Evolutionary conservation across 495 filamentous ascomycete species (phyloP).

Genomic region (Aspergillus saccharolyticus): DNA sequence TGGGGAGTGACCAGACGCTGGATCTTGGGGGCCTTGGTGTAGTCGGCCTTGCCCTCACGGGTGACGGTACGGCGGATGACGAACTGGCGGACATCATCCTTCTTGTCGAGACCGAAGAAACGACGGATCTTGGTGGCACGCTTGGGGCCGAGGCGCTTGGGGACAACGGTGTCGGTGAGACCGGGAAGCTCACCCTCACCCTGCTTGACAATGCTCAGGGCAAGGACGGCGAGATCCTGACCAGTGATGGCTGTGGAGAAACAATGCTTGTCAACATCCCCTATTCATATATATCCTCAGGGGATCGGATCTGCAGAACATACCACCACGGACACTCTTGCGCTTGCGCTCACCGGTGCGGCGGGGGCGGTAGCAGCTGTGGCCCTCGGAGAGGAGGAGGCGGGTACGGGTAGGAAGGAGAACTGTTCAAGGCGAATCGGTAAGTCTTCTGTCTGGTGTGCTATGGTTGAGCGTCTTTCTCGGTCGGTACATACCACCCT

Average conservation of each 20-base stretch:
- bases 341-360: slow-evolving; percentile 97
- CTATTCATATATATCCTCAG: background rate
- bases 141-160: slow-evolving; percentile 98
- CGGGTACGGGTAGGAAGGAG: slow-evolving; percentile 96
- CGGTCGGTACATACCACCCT: slow-evolving; percentile 62
- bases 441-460: slow-evolving; percentile 25
- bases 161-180: slow-evolving; percentile 91
- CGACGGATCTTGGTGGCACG: slow-evolving; percentile 97
- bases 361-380: slow-evolving; percentile 92
- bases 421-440: slow-evolving; percentile 31
- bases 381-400: slow-evolving; percentile 83
- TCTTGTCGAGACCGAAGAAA: slow-evolving; percentile 98
- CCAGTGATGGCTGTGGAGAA: slow-evolving; percentile 66
- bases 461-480: slow-evolving; percentile 11
- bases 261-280: slow-evolving; percentile 14
- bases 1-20: slow-evolving; percentile 99
- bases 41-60: slow-evolving; percentile 90
- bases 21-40: slow-evolving; percentile 99
- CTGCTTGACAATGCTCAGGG: slow-evolving; percentile 93
- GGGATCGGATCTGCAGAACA: slow-evolving; percentile 10
- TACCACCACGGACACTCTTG: slow-evolving; percentile 92
- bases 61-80: slow-evolving; percentile 99
- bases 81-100: slow-evolving; percentile 99
- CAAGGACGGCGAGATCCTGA: slow-evolving; percentile 88
- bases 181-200: slow-evolving; percentile 90